Evolutionary conservation across 305 asterid species (phyloP), one percentile per base, ranked within the genome.

Genomic region (Caryopteris hybrid): DNA sequence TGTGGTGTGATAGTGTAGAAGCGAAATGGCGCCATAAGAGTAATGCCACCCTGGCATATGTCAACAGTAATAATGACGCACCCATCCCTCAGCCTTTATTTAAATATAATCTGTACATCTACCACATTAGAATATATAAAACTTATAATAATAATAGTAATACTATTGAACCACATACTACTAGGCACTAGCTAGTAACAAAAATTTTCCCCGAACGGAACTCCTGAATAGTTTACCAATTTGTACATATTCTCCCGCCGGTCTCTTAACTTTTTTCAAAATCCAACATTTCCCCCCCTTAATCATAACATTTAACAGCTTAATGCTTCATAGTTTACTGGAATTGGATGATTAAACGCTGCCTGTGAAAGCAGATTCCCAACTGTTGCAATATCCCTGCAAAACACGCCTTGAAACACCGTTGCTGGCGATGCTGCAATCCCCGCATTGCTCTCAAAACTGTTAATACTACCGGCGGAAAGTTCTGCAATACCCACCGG

Each of bases 331-430:
- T 86, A 92, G 52, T 88, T 92, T 47, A 89, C 78, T 2, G 97
- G 83, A 56, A 92, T 79, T 10, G 91, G 78, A 68, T 85, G 84
- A 61, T 77, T 87, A 59, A 84, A 92, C 45, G 87, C 92, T 4
- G 85, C 45, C 69, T 86, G 98, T 17, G 96, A 72, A 5, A 92
- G 84, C 79, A 92, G 64, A 71, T 60, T 83, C 33, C 95, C 98
- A 8, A 92, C 97, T 23, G 81, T 74, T 0, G 96, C 80, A 31
- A 92, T 79, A 73, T 92, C 97, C 75, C 98, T 66, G 70, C 98
- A 92, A 59, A 92, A 92, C 3, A 83, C 96, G 2, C 96, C 97
- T 74, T 92, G 95, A 73, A 81, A 85, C 22, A 68, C 80, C 5
- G 96, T 69, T 2, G 83, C 64, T 8, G 77, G n/a, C n/a, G n/a